Evolutionary conservation across 768 basidiomycete species (phyloP), one percentile per base, ranked within the genome.

Genomic region (Glaciozyma antarctica): DNA sequence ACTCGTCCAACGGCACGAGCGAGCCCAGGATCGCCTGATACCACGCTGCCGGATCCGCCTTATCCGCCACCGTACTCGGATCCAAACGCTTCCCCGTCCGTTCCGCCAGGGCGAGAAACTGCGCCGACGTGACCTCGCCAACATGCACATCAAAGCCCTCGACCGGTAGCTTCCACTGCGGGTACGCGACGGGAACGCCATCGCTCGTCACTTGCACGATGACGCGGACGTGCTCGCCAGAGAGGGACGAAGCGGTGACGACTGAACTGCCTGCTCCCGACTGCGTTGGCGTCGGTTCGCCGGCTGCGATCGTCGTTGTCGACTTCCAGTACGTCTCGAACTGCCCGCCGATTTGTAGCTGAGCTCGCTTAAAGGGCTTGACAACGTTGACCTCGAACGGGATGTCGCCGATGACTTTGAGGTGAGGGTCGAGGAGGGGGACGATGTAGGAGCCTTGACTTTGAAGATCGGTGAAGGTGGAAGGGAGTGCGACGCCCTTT

Each of bases 251-350:
- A 43, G 93, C 84, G 0, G 90, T 92, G 71, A 90, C 81, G 34
- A 71, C 63, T 10, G 66, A 63, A 28, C 58, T 43, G 3, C 61
- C 61, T 5, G 62, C 48, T 30, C 53, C 38, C 17, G 64, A 63
- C 16, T 69, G 59, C 2, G 72, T 69, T 6, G 73, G 72, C 16
- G 51, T 61, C 9, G 56, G 54, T 15, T 55, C 62, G 75, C 73
- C 45, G 75, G 73, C 49, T 72, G 70, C 21, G 28, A 73, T 63
- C 2, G 62, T 60, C 32, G 82, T 80, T 24, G 86, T 84, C 3
- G 92, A 93, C 78, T 97, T 98, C 95, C 95, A 99, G 76, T 99
- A 99, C 0, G 94, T 99, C 78, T 98, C 93, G 34, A 98, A 83
- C 43, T 58, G 85, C 30, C 95, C 94, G 28, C 92, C 93, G 61